These are phyloP conservation scores for Jatropha podagrica DNA, from an alignment of 441 rosid species.

Conservation along the genomic window DNA sequence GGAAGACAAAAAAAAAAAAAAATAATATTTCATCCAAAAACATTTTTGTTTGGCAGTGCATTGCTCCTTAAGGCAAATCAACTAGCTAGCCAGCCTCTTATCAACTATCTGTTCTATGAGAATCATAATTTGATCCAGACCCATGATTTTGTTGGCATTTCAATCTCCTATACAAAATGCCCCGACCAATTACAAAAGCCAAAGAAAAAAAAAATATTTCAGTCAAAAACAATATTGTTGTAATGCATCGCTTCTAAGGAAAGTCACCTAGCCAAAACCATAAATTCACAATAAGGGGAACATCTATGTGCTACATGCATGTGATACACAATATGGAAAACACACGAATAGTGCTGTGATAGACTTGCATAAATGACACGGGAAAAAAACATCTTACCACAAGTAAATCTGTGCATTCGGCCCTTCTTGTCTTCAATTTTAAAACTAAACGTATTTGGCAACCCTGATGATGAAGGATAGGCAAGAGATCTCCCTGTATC, in stretches of 20 bases:
- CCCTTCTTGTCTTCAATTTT: constrained; percentile 85
- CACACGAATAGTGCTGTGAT: constrained; percentile 1
- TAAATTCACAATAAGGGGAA: neutral
- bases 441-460: constrained; percentile 58
- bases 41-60: too few species aligned
- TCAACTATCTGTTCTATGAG: constrained; percentile 8
- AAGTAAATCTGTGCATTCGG: constrained; percentile 88
- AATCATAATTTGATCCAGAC: neutral
- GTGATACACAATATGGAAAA: neutral
- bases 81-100: neutral
- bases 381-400: constrained; percentile 50
- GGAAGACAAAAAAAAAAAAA: too few species aligned
- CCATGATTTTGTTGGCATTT: neutral
- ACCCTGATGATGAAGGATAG: constrained; percentile 40
- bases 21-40: too few species aligned
- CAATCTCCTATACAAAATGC: neutral
- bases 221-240: neutral
- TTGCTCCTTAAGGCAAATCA: too few species aligned
- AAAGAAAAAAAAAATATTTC: neutral
- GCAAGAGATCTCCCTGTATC: constrained; percentile 66
- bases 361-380: neutral
- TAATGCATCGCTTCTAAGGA: neutral
- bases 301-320: constrained; percentile 9
- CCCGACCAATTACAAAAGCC: neutral
- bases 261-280: neutral